A percentile compares a stretch with the other conserved stretches of the same genome.
These are phyloP conservation scores for Mycena kentingensis DNA, from an alignment of 768 basidiomycete species.

Conservation along the genomic window DNA sequence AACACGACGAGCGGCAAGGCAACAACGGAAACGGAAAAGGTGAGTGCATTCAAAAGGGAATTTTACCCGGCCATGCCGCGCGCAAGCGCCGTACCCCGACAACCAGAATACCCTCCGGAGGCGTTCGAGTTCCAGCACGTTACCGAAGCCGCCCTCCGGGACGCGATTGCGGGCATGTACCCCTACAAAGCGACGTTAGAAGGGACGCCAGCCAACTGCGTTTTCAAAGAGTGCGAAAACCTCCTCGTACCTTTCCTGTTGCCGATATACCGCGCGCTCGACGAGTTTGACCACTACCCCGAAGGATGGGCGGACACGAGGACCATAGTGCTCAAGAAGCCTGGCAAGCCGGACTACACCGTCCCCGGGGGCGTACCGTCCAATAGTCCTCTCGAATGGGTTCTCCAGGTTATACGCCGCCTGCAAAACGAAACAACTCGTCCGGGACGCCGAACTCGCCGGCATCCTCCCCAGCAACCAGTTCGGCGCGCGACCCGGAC, in stretches of 20 bases:
- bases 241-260: conserved; percentile 18
- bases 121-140: not conserved
- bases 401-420: conserved; percentile 9
- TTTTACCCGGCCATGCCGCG: not conserved
- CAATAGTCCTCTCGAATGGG: conserved; percentile 30
- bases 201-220: conserved; percentile 23
- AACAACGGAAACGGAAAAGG: not conserved
- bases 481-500: conserved; percentile 32
- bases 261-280: conserved; percentile 29
- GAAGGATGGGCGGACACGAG: conserved; percentile 27
- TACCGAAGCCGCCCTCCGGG: not conserved
- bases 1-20: conserved; percentile 27
- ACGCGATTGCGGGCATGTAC: conserved; percentile 20
- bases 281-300: conserved; percentile 31
- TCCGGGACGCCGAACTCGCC: conserved; percentile 18
- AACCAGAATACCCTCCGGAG: not conserved
- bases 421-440: conserved; percentile 18
- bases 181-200: conserved; percentile 33
- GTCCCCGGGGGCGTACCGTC: conserved; percentile 36
- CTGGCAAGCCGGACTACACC: conserved; percentile 37
- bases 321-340: conserved; percentile 37
- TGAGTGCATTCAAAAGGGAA: not conserved
- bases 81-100: not conserved
- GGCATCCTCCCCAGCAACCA: conserved; percentile 28
- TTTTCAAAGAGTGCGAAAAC: conserved; percentile 20